Evolutionary conservation across 306 rosid species (phyloP), one percentile per base, ranked within the genome.

Genomic region (Vigna trinervia): DNA sequence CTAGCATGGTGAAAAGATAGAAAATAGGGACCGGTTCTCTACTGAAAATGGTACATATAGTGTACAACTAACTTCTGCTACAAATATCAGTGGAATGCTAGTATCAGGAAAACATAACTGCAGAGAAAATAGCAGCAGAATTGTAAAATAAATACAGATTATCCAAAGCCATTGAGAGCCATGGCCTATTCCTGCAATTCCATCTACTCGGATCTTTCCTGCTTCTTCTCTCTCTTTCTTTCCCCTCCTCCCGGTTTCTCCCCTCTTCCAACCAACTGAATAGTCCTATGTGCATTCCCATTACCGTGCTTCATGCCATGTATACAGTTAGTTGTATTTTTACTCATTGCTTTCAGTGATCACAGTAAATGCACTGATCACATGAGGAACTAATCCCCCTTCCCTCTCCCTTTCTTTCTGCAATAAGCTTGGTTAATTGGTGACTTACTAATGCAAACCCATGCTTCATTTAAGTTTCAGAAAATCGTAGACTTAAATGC

Each of bases 401-500:
- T n/a, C 7, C 38, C 2, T 39, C 56, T 23, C 22, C 51, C 59
- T 7, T 53, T 53, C 38, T 67, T 67, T 67, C 39, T 22, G 45
- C 53, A 66, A 20, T 41, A 20, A 5, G 22, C n/a, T 19, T 66
- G 59, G 5, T 17, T 64, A 38, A 38, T 39, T 38, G 30, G 28
- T 39, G 51, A 19, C 8, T 19, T 23, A 22, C 6, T 23, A 23
- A 23, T 13, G 12, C 15, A 22, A 36, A 22, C 62, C 15, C 62
- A 58, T 23, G 38, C 17, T 58, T 58, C 63, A 15, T 66, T 68
- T 59, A 32, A 22, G 43, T 62, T 32, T 75, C 51, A 62, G 51
- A 48, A 6, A 62, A 47, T 15, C 30, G 5, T 76, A 54, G 46
- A 1, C 38, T 32, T 48, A 15, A 47, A 48, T 36, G 43, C 23